Percentiles rank a stretch among this genome's conserved stretches.
Conservation (phyloP, 2,329 filamentous ascomycete species). For the Alternaria atra region DNA sequence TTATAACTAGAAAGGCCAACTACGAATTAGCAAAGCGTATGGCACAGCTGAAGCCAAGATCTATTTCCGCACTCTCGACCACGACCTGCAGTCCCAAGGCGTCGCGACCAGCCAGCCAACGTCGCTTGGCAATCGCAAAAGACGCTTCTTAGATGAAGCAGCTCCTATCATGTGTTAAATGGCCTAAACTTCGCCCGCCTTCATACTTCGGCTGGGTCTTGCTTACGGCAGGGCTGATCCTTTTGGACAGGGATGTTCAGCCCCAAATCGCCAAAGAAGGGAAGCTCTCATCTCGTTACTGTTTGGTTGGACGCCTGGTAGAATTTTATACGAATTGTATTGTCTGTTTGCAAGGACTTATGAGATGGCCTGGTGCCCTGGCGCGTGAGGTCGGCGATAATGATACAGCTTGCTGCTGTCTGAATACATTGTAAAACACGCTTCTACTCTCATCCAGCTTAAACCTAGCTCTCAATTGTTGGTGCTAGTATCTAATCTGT, state of each 20-base stretch:
- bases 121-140: neutral
- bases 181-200: neutral
- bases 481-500: neutral
- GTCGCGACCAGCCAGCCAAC: neutral
- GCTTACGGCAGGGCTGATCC: neutral
- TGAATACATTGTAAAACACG: neutral
- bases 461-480: rapidly evolving
- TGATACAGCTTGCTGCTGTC: neutral
- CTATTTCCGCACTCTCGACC: neutral
- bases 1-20: neutral
- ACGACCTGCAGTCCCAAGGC: too few species aligned
- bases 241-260: neutral
- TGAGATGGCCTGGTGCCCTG: neutral
- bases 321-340: neutral
- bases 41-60: slow-evolving; percentile 13
- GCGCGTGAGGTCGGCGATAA: neutral
- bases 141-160: neutral
- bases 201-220: neutral
- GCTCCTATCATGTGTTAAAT: neutral
- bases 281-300: neutral
- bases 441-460: neutral
- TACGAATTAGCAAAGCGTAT: neutral
- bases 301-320: neutral
- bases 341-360: neutral
- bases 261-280: too few species aligned